Evolutionary conservation across 2,329 filamentous ascomycete genomes (phyloP).

Genomic region (Stromatinia cepivora): DNA sequence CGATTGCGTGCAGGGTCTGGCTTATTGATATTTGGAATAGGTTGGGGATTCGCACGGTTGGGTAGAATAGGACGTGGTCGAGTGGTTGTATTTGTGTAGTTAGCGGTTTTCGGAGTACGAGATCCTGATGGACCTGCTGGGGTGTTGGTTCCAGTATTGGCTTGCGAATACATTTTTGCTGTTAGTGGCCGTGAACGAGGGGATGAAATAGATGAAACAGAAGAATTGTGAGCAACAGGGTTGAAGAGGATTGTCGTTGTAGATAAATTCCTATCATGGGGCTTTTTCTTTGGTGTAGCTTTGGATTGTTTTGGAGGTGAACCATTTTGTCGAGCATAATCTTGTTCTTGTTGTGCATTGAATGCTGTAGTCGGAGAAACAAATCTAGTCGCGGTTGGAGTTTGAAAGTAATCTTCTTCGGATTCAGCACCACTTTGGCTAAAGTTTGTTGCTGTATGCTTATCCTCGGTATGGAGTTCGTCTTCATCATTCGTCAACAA

Average conservation of each 20-base stretch:
- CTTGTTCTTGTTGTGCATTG: not conserved
- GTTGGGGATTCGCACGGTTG: constrained; percentile 53
- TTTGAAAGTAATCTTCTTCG: constrained; percentile 56
- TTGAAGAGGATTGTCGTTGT: constrained; percentile 84
- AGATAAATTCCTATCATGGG: constrained; percentile 73
- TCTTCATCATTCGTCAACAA: constrained; percentile 79
- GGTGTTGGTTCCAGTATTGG: constrained; percentile 34
- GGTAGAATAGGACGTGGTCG: constrained; percentile 58
- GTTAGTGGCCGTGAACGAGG: constrained; percentile 43
- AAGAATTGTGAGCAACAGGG: constrained; percentile 52
- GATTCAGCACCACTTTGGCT: constrained; percentile 45
- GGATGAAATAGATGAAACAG: constrained; percentile 47
- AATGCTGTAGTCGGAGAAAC: constrained; percentile 27
- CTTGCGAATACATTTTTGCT: constrained; percentile 36
- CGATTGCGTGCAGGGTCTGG: constrained; percentile 28
- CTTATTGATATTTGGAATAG: constrained; percentile 52
- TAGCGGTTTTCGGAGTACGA: constrained; percentile 37
- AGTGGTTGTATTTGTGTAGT: constrained; percentile 45
- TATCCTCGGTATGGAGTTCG: constrained; percentile 53
- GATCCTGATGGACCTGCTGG: constrained; percentile 29
- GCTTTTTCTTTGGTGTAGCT: constrained; percentile 24
- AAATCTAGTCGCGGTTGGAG: constrained; percentile 49
- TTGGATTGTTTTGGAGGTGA: constrained; percentile 10
- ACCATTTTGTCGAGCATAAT: not conserved
- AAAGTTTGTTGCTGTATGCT: constrained; percentile 35